These are phyloP conservation scores for Chlorella sp. DNA, from an alignment of 139 green algal genomes.

Conservation along the genomic window DNA sequence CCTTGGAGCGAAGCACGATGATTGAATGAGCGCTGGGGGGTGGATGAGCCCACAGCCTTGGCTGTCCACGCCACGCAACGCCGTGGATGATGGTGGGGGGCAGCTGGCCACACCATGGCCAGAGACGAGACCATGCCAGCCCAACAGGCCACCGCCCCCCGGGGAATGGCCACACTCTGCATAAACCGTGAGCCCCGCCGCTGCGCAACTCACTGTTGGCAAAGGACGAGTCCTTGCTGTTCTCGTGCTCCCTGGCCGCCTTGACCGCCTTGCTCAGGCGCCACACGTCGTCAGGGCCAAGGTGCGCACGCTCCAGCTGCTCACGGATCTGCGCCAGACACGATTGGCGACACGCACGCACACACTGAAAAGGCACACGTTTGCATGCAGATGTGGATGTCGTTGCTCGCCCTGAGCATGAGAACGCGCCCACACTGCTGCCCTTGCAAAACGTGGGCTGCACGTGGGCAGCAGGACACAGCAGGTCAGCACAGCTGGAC, in stretches of 20 bases:
- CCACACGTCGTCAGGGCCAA: constrained; percentile 16
- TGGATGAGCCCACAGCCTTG: constrained; percentile 12
- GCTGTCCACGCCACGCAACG: background rate
- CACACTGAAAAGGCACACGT: background rate
- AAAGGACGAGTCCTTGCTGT: background rate
- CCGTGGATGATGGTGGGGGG: background rate
- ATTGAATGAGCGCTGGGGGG: constrained; percentile 3
- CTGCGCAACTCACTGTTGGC: background rate
- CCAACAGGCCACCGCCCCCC: background rate
- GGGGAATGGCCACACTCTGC: background rate
- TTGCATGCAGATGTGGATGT: background rate
- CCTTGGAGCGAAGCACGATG: background rate
- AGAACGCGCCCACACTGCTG: background rate
- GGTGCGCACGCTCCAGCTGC: constrained; percentile 35
- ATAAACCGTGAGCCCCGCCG: too few species aligned
- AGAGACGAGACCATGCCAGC: background rate
- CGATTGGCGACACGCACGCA: background rate
- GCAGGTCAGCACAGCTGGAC: background rate
- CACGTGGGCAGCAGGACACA: background rate
- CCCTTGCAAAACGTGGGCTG: background rate
- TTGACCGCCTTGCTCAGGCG: background rate
- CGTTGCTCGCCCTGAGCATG: background rate
- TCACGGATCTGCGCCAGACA: constrained; percentile 28
- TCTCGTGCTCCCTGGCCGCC: background rate
- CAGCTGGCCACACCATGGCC: background rate